Conservation (phyloP, 208 protist genomes). For the Acanthamoeba royreba region DNA sequence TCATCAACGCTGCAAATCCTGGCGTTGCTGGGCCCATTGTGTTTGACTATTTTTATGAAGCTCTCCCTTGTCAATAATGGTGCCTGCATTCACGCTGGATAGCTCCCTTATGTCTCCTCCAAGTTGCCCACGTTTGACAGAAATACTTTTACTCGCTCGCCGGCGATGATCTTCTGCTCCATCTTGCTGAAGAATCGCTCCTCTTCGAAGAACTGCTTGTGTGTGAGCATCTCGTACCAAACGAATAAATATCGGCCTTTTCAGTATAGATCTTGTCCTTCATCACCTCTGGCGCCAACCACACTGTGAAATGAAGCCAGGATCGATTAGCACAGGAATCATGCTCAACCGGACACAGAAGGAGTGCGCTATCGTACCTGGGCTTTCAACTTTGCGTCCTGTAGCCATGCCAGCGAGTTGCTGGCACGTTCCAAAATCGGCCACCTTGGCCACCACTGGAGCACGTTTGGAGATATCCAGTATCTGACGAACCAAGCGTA, state of each 20-base stretch:
- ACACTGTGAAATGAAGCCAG: background rate
- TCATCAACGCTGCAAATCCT: slow-evolving; percentile 10
- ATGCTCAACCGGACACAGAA: too few relatives aligned
- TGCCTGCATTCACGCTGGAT: too few relatives aligned
- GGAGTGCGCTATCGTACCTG: background rate
- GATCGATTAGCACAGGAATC: background rate
- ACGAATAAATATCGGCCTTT: slow-evolving; percentile 38
- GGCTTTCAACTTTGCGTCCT: slow-evolving; percentile 36
- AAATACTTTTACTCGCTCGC: too few relatives aligned
- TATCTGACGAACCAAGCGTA: background rate
- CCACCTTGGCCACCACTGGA: slow-evolving; percentile 35
- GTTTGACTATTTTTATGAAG: background rate
- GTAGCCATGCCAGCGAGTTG: background rate
- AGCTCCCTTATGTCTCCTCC: too few relatives aligned
- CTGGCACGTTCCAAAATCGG: slow-evolving; percentile 13
- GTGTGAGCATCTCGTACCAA: slow-evolving; percentile 29
- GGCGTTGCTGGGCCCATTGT: background rate
- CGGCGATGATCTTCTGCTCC: slow-evolving; percentile 56
- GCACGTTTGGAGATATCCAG: slow-evolving; percentile 22
- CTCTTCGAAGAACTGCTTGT: slow-evolving; percentile 63
- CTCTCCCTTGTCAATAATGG: background rate
- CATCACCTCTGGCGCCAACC: slow-evolving; percentile 47
- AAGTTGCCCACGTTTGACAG: too few relatives aligned
- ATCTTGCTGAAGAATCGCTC: slow-evolving; percentile 46
- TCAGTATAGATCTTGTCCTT: slow-evolving; percentile 40